Percentiles rank a stretch among this genome's conserved stretches.
Evolutionary conservation across 768 basidiomycete species (phyloP).

Genomic region (Rhizopogon salebrosus): DNA sequence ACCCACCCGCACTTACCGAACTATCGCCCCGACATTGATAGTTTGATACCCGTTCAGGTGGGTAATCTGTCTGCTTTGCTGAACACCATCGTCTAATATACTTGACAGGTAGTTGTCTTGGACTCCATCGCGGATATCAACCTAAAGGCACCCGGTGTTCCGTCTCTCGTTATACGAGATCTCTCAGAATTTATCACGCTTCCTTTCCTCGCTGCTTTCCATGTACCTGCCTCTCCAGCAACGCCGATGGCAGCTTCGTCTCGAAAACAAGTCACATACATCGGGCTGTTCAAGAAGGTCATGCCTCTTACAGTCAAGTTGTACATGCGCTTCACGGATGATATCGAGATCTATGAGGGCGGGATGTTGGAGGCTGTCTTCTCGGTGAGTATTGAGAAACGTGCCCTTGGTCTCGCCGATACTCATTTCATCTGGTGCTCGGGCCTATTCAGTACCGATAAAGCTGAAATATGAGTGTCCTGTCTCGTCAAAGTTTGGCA

Average conservation of each 20-base stretch:
- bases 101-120: conserved; percentile 59
- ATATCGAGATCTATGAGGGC: conserved; percentile 45
- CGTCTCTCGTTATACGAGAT: conserved; percentile 77
- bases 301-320: conserved; percentile 82
- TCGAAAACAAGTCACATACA: conserved; percentile 76
- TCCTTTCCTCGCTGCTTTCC: conserved; percentile 81
- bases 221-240: conserved; percentile 22
- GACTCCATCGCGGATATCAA: conserved; percentile 67
- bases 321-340: conserved; percentile 39
- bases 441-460: conserved; percentile 89
- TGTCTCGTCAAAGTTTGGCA: conserved; percentile 78
- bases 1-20: conserved; percentile 82
- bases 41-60: conserved; percentile 76
- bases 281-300: conserved; percentile 80
- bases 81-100: conserved; percentile 2
- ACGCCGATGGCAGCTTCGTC: conserved; percentile 15
- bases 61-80: conserved; percentile 6
- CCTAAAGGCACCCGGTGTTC: conserved; percentile 50
- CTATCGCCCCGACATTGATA: conserved; percentile 84
- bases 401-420: neutral
- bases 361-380: conserved; percentile 83
- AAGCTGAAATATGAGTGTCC: conserved; percentile 96
- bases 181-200: conserved; percentile 81
- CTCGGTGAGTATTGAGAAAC: conserved; percentile 44
- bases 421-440: neutral